Evolutionary conservation across 495 filamentous ascomycete genomes (phyloP), one percentile per base, ranked within the genome.

Genomic region (Parmelia sp.): DNA sequence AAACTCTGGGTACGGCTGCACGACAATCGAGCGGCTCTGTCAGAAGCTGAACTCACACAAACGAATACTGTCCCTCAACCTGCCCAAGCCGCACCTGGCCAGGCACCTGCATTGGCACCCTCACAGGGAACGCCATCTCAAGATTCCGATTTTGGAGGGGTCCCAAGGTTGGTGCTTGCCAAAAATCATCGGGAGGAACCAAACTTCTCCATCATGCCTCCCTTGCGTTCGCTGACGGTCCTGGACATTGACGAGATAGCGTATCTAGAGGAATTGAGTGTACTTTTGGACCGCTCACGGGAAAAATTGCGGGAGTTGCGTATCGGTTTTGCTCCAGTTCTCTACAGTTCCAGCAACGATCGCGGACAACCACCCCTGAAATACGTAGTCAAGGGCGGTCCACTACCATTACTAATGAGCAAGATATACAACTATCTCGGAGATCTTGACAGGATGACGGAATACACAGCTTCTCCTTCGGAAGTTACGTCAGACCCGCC

Each of bases 1-100:
- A 84, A 85, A 47, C 80, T 97, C 33, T 95, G 91, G 88, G 83
- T 97, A 36, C 84, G 92, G 53, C 95, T 91, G 86, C 92, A 96
- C 72, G 89, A 96, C 70, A 96, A 92, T 70, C 33, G 62, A 36
- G 60, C 64, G 12, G 64, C 69, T 25, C 56, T 68, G 8, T 33
- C 45, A 49, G 53, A 60, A 31, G 51, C 69, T 31, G 69, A 58
- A 17, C 55, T 71, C 25, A 58, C 71, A 15, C 40, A 42, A 31
- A 67, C 36, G 21, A 39, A 29, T 9, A 23, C 66, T 70, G 31
- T 65, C 71, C 31, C 44, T 12, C 69, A 71, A 33, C 72, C 63
- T 62, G 72, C 47, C 47, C 75, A 64, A 40, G 66, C 57, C 11
- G 44, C 53, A 47, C 36, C 59, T 47, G 49, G 57, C 40, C 53